Evolutionary conservation across 495 filamentous ascomycete species (phyloP), one percentile per base, ranked within the genome.

Genomic region (Chaetomium cochliodes): DNA sequence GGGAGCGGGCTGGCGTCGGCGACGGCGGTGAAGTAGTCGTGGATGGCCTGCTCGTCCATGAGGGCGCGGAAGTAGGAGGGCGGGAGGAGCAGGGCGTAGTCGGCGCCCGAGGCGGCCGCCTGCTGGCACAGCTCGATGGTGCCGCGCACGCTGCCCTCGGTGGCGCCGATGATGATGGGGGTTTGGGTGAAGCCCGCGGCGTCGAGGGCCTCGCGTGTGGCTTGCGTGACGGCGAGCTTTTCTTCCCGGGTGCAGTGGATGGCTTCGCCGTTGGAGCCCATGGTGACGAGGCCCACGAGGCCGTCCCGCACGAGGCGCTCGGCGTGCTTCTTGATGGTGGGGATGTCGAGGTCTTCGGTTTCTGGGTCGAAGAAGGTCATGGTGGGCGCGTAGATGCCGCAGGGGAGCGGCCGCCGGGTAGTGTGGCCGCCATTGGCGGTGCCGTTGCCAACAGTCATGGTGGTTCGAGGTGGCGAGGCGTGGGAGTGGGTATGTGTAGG

Each of bases 181-280:
- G 90, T 86, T 47, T 90, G 76, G 12, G 77, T 77, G 83, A 90
- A 94, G 52, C 90, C 91, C 15, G 92, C 91, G 28, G 86, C 87
- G 73, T 94, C 89, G 44, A 96, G 84, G 46, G 91, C 91, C 66
- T 89, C 85, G n/a, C 92, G 86, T 13, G 90, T 93, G 41, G 91
- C 90, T 67, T 81, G 80, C 8, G 89, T 93, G 53, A 96, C 86
- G n/a, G 82, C 85, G 47, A 83, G 76, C 69, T 91, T 90, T 73
- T 96, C 92, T 39, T 85, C 81, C 41, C 85, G 85, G 59, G 87
- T 89, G 63, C 92, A 85, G 74, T 96, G 91, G 60, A 92, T 89
- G 20, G 91, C 91, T 78, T 96, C 92, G 23, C 92, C 92, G 73
- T 96, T 96, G 63, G 90, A 93, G 53, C 92, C 92, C 89, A 93